phyloP scores from a whole-genome alignment of 495 filamentous ascomycete genomes.

The Daldinia childiae region DNA sequence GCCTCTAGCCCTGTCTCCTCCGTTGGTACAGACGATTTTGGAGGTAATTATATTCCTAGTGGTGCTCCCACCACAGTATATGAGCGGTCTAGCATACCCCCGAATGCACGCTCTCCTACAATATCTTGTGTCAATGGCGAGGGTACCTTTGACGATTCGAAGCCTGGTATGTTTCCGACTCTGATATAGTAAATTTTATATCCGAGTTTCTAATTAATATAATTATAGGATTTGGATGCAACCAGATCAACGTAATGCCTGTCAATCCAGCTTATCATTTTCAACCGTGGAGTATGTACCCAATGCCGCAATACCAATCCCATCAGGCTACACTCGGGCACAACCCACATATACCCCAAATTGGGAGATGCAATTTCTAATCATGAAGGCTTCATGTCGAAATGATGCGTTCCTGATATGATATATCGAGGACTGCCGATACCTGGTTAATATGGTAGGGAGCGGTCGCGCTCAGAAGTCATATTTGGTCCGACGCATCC shows the following conservation, averaged over 20 bases:
- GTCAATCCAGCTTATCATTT: constrained; percentile 41
- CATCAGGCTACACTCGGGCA: constrained; percentile 21
- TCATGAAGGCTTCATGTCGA: neutral
- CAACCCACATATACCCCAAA: constrained; percentile 18
- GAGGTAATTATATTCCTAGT: constrained; percentile 49
- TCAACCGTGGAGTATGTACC: constrained; percentile 44
- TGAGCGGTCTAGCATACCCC: too few relatives aligned
- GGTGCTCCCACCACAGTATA: constrained; percentile 48
- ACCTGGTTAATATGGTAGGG: neutral
- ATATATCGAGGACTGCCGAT: constrained; percentile 21
- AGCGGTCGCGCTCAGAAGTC: constrained; percentile 4
- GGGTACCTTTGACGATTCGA: constrained; percentile 40
- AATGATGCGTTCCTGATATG: constrained; percentile 14
- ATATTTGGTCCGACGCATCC: constrained; percentile 14
- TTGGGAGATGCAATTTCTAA: constrained; percentile 33
- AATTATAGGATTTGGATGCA: constrained; percentile 42
- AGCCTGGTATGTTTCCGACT: constrained; percentile 39
- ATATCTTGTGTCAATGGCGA: constrained; percentile 35
- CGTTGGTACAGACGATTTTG: constrained; percentile 50
- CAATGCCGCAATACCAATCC: constrained; percentile 41
- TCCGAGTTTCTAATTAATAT: constrained; percentile 30
- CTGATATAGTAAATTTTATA: neutral
- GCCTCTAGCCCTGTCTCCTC: constrained; percentile 57
- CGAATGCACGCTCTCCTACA: constrained; percentile 28
- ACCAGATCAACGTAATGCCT: constrained; percentile 37